Conservation (phyloP, 805 yeast genomes). For the Candida gorgasii region DNA sequence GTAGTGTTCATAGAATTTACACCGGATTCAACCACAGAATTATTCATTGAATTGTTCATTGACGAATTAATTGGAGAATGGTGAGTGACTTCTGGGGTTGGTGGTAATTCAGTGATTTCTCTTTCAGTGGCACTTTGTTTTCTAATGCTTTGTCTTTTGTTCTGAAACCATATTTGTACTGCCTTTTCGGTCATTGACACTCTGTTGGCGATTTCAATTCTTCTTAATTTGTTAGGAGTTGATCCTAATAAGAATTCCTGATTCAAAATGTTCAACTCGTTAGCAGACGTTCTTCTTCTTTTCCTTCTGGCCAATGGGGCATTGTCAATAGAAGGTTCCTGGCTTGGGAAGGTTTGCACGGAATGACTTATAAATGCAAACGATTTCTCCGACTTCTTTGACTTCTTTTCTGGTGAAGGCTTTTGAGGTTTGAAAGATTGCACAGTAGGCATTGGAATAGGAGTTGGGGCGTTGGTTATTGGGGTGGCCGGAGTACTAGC, state of each 20-base stretch:
- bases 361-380: constrained; percentile 94
- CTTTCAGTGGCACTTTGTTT: constrained; percentile 42
- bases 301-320: constrained; percentile 92
- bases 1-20: constrained; percentile 7
- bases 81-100: constrained; percentile 28
- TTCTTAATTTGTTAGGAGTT: constrained; percentile 77
- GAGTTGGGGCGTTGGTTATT: constrained; percentile 9
- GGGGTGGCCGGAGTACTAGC: constrained; percentile 7
- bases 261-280: constrained; percentile 79
- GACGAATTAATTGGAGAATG: constrained; percentile 10
- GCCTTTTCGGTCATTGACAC: constrained; percentile 97
- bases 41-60: constrained; percentile 7
- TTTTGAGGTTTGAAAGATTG: constrained; percentile 1
- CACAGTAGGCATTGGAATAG: constrained; percentile 5
- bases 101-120: constrained; percentile 45
- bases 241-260: constrained; percentile 72
- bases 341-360: constrained; percentile 80
- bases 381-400: constrained; percentile 25
- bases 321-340: constrained; percentile 83
- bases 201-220: constrained; percentile 74
- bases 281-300: constrained; percentile 91
- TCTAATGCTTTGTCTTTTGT: constrained; percentile 81
- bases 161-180: constrained; percentile 98
- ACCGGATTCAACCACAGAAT: constrained; percentile 9
- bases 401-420: not conserved